phyloP scores from a whole-genome alignment of 108 stramenopile genomes.

The Discostella stelligeroides region DNA sequence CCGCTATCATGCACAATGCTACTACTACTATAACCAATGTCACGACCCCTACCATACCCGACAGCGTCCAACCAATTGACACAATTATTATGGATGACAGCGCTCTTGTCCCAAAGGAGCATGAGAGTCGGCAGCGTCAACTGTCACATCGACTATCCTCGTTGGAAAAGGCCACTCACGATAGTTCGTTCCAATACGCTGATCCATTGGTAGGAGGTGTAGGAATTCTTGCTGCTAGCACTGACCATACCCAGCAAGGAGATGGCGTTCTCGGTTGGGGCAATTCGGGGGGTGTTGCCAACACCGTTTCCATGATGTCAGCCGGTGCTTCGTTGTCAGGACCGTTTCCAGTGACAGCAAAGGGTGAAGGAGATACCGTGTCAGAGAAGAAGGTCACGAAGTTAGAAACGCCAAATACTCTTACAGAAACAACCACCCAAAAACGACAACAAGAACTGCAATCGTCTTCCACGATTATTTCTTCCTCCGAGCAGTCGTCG shows the following conservation, averaged over 20 bases:
- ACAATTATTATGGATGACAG: neutral
- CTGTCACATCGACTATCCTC: conserved; percentile 13
- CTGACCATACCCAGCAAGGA: neutral
- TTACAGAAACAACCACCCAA: too few species aligned
- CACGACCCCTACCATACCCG: neutral
- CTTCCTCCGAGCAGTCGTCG: too few species aligned
- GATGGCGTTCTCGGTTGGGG: neutral
- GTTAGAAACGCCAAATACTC: too few species aligned
- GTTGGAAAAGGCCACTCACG: conserved; percentile 8
- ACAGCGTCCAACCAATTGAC: neutral
- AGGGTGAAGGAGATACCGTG: neutral
- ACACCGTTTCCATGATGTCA: neutral
- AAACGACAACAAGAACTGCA: neutral
- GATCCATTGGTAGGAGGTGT: conserved; percentile 14
- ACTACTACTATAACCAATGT: neutral
- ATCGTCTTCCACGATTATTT: neutral
- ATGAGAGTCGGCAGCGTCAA: neutral
- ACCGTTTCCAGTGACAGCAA: neutral
- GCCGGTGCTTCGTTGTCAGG: neutral
- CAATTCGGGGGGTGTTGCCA: neutral
- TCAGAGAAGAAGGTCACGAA: too few species aligned
- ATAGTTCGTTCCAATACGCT: conserved; percentile 8
- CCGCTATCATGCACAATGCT: conserved; percentile 1
- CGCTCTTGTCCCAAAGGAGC: too few species aligned
- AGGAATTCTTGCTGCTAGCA: neutral